Conservation (phyloP, 225 moss, liverwort and hornwort genomes). For the Physcomitrium patens region DNA sequence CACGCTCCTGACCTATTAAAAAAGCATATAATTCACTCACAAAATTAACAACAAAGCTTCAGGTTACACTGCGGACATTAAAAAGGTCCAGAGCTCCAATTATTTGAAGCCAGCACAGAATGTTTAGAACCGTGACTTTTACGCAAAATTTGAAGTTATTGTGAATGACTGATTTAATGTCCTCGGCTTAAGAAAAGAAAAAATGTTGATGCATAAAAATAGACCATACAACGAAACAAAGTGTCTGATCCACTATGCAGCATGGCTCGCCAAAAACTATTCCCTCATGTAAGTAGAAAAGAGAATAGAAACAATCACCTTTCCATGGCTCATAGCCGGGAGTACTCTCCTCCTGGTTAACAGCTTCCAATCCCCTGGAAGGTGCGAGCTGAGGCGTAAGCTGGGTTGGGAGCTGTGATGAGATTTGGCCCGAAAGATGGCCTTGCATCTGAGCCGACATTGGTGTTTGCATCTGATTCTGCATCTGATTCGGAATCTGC, state of each 20-base stretch:
- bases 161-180: background rate
- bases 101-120: background rate
- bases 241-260: background rate
- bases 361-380: constrained; percentile 24
- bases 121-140: background rate
- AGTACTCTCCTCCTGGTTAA: constrained; percentile 34
- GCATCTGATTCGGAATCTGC: constrained; percentile 20
- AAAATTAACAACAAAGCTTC: background rate
- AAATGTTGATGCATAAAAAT: background rate
- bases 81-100: no score
- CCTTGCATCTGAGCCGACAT: constrained; percentile 35
- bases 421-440: constrained; percentile 25
- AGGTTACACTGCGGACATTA: background rate
- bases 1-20: constrained; percentile 48
- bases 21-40: background rate
- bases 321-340: constrained; percentile 45
- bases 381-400: constrained; percentile 27
- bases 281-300: background rate
- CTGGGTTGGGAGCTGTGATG: constrained; percentile 14
- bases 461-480: constrained; percentile 48
- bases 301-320: constrained; percentile 20
- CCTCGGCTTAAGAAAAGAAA: background rate
- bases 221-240: background rate
- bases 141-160: background rate
- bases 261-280: background rate